A percentile compares a stretch with the other conserved stretches of the same genome.
phyloP scores from a whole-genome alignment of 371 early-diverging fungal genomes.

The Entomophthora muscae region DNA sequence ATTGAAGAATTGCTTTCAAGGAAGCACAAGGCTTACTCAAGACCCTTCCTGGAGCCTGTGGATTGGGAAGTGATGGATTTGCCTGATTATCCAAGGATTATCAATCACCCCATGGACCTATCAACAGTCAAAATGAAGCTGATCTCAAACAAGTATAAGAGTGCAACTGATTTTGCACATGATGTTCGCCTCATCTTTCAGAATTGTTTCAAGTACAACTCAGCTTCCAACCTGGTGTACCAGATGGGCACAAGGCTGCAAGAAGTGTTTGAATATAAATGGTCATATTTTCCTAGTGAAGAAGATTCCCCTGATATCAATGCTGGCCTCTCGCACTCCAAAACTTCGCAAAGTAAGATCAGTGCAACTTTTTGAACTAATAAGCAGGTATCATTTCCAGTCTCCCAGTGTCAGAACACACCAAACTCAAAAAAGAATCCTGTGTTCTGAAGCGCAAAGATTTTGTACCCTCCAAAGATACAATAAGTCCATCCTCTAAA shows the following conservation, averaged over 20 bases:
- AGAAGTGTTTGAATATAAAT: slow-evolving; percentile 67
- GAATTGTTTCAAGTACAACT: slow-evolving; percentile 93
- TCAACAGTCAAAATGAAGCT: slow-evolving; percentile 81
- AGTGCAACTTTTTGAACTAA: slow-evolving; percentile 65
- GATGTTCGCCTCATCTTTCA: slow-evolving; percentile 77
- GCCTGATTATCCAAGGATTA: slow-evolving; percentile 82
- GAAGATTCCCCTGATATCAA: neutral
- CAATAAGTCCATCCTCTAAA: too few relatives aligned
- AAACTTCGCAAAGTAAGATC: slow-evolving; percentile 58
- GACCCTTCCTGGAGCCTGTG: slow-evolving; percentile 80
- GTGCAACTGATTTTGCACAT: slow-evolving; percentile 54
- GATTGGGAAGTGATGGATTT: slow-evolving; percentile 80
- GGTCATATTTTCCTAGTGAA: slow-evolving; percentile 43
- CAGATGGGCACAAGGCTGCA: slow-evolving; percentile 62
- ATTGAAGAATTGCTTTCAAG: slow-evolving; percentile 60
- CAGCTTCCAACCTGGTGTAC: slow-evolving; percentile 74
- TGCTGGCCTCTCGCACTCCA: too few relatives aligned
- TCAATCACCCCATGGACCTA: slow-evolving; percentile 97
- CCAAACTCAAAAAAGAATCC: too few relatives aligned
- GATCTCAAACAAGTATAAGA: slow-evolving; percentile 47
- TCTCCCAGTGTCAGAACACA: slow-evolving; percentile 12
- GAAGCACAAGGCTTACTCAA: slow-evolving; percentile 42
- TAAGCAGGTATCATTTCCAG: slow-evolving; percentile 53
- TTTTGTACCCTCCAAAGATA: too few relatives aligned
- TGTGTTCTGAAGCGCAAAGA: too few relatives aligned